Evolutionary conservation across 2,329 filamentous ascomycete genomes (phyloP).

Genomic region (Cryphonectria nitschkei): DNA sequence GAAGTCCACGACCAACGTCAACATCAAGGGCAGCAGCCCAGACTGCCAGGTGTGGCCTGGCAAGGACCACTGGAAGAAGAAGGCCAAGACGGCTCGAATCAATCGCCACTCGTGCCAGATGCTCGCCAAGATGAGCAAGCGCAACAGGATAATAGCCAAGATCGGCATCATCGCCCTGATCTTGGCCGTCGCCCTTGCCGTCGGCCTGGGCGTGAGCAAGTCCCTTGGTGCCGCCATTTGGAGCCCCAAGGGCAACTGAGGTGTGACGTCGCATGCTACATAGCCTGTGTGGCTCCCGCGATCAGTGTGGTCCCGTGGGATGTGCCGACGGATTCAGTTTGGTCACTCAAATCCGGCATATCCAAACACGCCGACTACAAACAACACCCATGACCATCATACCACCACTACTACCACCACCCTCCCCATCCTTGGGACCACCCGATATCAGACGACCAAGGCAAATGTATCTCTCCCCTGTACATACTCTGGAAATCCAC

Average conservation of each 20-base stretch:
- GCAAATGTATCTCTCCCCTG: conserved; percentile 21
- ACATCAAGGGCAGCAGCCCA: conserved; percentile 47
- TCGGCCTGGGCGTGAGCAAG: conserved; percentile 66
- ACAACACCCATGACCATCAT: neutral
- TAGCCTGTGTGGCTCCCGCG: neutral
- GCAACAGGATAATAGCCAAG: conserved; percentile 58
- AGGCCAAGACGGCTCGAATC: conserved; percentile 60
- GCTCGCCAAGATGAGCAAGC: conserved; percentile 56
- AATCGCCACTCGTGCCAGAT: conserved; percentile 55
- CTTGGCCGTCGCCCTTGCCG: conserved; percentile 56
- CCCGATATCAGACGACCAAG: conserved; percentile 18
- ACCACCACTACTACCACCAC: neutral
- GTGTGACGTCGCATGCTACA: conserved; percentile 7
- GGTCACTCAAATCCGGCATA: neutral
- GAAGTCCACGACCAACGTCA: conserved; percentile 39
- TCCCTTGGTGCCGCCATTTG: conserved; percentile 63
- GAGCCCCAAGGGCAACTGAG: conserved; percentile 42
- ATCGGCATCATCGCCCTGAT: conserved; percentile 47
- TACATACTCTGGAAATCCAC: conserved; percentile 19
- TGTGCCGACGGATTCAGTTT: neutral
- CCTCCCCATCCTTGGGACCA: neutral
- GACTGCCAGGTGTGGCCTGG: conserved; percentile 63
- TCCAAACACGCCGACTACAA: neutral
- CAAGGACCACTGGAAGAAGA: conserved; percentile 62
- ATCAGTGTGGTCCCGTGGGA: neutral